Evolutionary conservation across 2,329 filamentous ascomycete species (phyloP).

Genomic region (Trichoderma sp.): DNA sequence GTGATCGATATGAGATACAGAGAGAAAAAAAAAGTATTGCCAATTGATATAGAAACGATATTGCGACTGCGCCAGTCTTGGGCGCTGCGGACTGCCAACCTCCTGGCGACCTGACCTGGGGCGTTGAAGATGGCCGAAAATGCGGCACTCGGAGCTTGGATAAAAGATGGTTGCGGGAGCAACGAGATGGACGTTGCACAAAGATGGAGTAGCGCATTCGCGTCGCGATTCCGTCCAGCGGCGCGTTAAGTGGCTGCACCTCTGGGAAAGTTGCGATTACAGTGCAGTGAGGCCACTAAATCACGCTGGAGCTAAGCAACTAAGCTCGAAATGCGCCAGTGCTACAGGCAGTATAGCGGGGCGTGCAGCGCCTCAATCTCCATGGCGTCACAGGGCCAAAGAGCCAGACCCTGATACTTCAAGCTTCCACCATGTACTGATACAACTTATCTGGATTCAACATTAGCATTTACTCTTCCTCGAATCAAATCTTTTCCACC

Average conservation of each 20-base stretch:
- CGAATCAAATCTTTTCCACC: background rate
- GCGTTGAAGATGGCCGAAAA: background rate
- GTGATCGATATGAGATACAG: background rate
- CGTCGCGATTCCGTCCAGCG: slow-evolving; percentile 17
- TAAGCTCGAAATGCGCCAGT: background rate
- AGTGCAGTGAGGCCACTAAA: background rate
- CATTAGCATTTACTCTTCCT: background rate
- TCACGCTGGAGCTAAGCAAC: background rate
- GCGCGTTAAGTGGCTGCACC: slow-evolving; percentile 23
- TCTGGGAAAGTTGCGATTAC: background rate
- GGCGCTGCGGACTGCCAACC: background rate
- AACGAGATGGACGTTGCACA: background rate
- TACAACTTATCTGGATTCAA: background rate
- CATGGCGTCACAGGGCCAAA: background rate
- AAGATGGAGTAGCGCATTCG: slow-evolving; percentile 15
- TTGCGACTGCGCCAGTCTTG: background rate
- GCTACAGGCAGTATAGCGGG: background rate
- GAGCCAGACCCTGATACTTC: background rate
- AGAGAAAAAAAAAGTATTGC: background rate
- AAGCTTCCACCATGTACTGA: background rate
- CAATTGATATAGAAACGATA: slow-evolving; percentile 6
- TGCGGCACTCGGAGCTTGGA: slow-evolving; percentile 3
- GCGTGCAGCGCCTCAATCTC: background rate
- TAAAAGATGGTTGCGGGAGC: slow-evolving; percentile 17
- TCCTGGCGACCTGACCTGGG: background rate